Evolutionary conservation across 2,329 filamentous ascomycete genomes (phyloP), one percentile per base, ranked within the genome.

Genomic region (Elsinoe fawcettii): DNA sequence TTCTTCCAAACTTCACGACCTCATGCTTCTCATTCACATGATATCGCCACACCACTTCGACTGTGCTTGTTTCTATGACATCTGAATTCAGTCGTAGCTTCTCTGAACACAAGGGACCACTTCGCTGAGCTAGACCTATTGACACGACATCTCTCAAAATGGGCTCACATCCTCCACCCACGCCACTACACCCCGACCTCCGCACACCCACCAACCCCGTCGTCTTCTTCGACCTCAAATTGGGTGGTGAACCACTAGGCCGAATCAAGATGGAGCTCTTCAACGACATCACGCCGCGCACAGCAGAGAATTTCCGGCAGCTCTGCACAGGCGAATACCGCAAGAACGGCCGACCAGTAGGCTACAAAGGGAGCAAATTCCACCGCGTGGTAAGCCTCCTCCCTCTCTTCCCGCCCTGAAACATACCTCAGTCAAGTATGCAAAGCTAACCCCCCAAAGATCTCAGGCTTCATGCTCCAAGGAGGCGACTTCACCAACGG

Each of bases 381-480:
- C 93, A 97, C 73, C 85, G 93, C 59, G 89, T 97, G 65, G 90
- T 95, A 74, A 66, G 86, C 77, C 57, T 60, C 5, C 34, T 32
- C 30, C 5, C n/a, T n/a, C n/a, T n/a, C n/a, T n/a, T n/a, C n/a
- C n/a, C n/a, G n/a, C n/a, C n/a, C n/a, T n/a, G n/a, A n/a, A n/a
- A n/a, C n/a, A 32, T 12, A 32, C 12, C 30, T 32, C 12, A 32
- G 30, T 32, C 30, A 32, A 32, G 5, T 5, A 32, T 32, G 30
- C 30, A 32, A 32, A n/a, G 16, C 36, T 41, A 14, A 32, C 30
- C 2, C 7, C 11, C 12, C n/a, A 23, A 51, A 95, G 89, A 96
- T 96, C 71, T 88, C 88, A 74, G 87, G 88, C 66, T 96, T 97
- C 75, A 97, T 97, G 92, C 88, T 93, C 67, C 93, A 99, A 72